Evolutionary conservation across 108 stramenopile species (phyloP), one percentile per base, ranked within the genome.

Genomic region (Discostella pseudostelligera): DNA sequence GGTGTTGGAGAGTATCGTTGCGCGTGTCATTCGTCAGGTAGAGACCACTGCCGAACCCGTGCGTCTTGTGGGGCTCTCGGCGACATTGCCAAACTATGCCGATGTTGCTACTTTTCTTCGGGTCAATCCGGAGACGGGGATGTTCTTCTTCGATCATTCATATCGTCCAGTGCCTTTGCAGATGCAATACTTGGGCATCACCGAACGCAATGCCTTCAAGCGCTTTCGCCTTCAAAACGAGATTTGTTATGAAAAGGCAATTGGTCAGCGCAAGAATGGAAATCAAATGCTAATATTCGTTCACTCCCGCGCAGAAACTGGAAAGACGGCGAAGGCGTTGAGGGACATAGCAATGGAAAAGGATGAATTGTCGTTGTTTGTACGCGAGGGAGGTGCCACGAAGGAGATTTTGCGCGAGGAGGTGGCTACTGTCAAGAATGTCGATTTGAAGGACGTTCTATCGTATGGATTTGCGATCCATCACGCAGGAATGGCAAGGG

Each of bases 111-210:
- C 96, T 4, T 98, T 99, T 69, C 79, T 99, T 19, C 92, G 97
- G n/a, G 99, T 99, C 16, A 81, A 97, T 35, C 97, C 96, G 10
- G 87, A 96, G 43, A 95, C 86, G 56, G 99, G 99, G 11, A 81
- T 99, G 56, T 98, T 97, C 87, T 99, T 97, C 83, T 99, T 99
- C 72, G 99, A 99, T 67, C 96, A 97, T 83, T 93, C 92, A 8
- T 99, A 87, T 79, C 93, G 99, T 14, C 99, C 99, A 11, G 98
- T 98, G 49, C 99, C 99, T 8, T 79, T 99, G 39, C 98, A 99
- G 86, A 98, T 99, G 97, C 98, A 99, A 80, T 99, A 97, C 75
- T 87, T 99, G 67, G 99, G 99, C 9, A 88, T 99, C 59, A 97
- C 93, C 0, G 99, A 99, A 76, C 90, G 93, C 58, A 99, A 98